phyloP scores from a whole-genome alignment of 1,284 basidiomycete genomes.

The Marasmius fiardii region DNA sequence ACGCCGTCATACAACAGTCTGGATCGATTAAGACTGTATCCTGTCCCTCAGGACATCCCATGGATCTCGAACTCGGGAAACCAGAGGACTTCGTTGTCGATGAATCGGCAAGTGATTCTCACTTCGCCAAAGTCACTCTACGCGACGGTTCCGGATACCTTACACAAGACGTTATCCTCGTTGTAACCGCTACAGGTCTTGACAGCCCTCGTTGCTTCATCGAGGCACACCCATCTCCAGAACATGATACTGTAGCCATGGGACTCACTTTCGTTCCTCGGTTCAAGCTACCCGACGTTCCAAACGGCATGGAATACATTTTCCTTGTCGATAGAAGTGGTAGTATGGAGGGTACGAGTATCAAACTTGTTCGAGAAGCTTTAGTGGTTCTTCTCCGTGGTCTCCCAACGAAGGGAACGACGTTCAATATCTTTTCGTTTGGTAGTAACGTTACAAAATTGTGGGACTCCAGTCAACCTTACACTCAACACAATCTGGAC shows the following conservation, averaged over 20 bases:
- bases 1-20: slow-evolving; percentile 5
- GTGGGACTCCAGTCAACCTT: slow-evolving; percentile 21
- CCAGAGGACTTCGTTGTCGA: slow-evolving; percentile 4
- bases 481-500: slow-evolving; percentile 17
- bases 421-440: slow-evolving; percentile 31
- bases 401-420: slow-evolving; percentile 22
- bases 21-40: slow-evolving; percentile 7
- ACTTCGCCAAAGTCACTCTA: slow-evolving; percentile 5
- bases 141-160: slow-evolving; percentile 5
- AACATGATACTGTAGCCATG: slow-evolving; percentile 20
- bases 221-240: slow-evolving; percentile 16
- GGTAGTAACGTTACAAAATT: slow-evolving; percentile 17
- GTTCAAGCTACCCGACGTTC: slow-evolving; percentile 23
- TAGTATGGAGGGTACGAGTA: slow-evolving; percentile 26
- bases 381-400: slow-evolving; percentile 23
- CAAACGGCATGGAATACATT: slow-evolving; percentile 27
- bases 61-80: slow-evolving; percentile 6
- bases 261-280: slow-evolving; percentile 28
- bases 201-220: slow-evolving; percentile 27
- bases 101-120: background rate
- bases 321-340: slow-evolving; percentile 34
- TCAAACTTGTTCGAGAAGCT: slow-evolving; percentile 22
- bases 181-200: slow-evolving; percentile 19
- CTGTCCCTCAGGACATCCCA: slow-evolving; percentile 11
- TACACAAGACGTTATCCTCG: slow-evolving; percentile 21